Base-by-base conservation (phyloP, 2,329 filamentous ascomycete genomes). In the Coleophoma crateriformis region DNA sequence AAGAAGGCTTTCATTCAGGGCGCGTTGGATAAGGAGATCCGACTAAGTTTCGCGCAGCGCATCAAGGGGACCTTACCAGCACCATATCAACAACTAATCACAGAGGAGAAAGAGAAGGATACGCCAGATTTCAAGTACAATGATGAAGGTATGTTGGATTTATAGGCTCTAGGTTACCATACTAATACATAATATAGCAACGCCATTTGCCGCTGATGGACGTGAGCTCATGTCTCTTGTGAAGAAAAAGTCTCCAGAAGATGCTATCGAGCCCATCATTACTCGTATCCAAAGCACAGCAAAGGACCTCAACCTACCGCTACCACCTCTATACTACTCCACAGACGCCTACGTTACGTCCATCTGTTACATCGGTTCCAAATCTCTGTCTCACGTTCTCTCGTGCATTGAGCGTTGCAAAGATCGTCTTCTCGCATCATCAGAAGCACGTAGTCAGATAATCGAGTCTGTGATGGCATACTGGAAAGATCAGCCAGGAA, bases 331-430 rank as follows among this genome's bases (percentile, higher is more conserved):
- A 38, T 81, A 95, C 14, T 78, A 85, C n/a, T 94, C 89, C 55
- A 95, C 90, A 4, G 94, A 97, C 65, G 90, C 90, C 38, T 95
- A 96, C 63, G 85, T 96, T 63, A 99, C 92, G 1, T 85, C 89
- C 17, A 91, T 99, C 58, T 94, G 92, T 72, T 94, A 84, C 70
- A 85, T 96, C 45, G 94, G 94, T 41, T 91, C 89, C 56, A 99
- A 99, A 70, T 96, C 92, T 0, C 81, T 99, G 33, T 96, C 91
- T 12, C 94, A 99, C 67, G 90, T 96, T 4, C 81, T 99, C 14
- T 95, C 91, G 8, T 95, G 88, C 67, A 96, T 99, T 57, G 94
- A 99, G 68, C 87, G 94, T 51, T 92, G 87, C 70, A 96, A 96
- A 70, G 88, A 92, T 48, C 84, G 90, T 32, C 82, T 99, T 1